Percentiles rank a stretch among this genome's conserved stretches.
phyloP scores from a whole-genome alignment of 495 filamentous ascomycete species.

The Neurospora sublineolata region DNA sequence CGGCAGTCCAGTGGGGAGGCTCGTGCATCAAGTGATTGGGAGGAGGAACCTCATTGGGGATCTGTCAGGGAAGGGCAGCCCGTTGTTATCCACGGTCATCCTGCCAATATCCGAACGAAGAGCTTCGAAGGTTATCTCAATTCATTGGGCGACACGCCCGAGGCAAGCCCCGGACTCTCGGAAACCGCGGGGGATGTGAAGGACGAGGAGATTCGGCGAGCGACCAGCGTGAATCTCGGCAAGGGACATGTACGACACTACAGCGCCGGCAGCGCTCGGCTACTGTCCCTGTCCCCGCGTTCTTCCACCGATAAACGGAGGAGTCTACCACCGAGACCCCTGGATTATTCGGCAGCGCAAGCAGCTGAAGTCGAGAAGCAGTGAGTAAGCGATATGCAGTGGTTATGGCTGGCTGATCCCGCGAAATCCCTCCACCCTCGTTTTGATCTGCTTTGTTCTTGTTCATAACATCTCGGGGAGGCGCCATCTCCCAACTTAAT shows the following conservation, averaged over 20 bases:
- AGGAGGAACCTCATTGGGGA: constrained; percentile 34
- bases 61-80: constrained; percentile 28
- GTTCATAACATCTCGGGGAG: background rate
- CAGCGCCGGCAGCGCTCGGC: constrained; percentile 60
- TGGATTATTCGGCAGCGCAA: background rate
- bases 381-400: background rate
- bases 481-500: background rate
- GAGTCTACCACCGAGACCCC: constrained; percentile 6
- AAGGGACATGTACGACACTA: constrained; percentile 55
- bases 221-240: constrained; percentile 53
- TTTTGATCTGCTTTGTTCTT: background rate
- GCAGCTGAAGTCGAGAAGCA: background rate
- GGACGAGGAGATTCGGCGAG: constrained; percentile 40
- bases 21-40: constrained; percentile 35
- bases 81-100: constrained; percentile 23
- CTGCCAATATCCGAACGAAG: constrained; percentile 19
- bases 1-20: constrained; percentile 36
- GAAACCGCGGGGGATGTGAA: constrained; percentile 22
- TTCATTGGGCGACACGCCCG: constrained; percentile 23
- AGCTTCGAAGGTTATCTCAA: constrained; percentile 57
- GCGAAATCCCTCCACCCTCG: background rate
- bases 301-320: constrained; percentile 31
- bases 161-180: constrained; percentile 13
- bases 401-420: background rate
- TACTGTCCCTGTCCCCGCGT: constrained; percentile 51